Evolutionary conservation across 306 rosid species (phyloP), one percentile per base, ranked within the genome.

Genomic region (Prunus salicina): DNA sequence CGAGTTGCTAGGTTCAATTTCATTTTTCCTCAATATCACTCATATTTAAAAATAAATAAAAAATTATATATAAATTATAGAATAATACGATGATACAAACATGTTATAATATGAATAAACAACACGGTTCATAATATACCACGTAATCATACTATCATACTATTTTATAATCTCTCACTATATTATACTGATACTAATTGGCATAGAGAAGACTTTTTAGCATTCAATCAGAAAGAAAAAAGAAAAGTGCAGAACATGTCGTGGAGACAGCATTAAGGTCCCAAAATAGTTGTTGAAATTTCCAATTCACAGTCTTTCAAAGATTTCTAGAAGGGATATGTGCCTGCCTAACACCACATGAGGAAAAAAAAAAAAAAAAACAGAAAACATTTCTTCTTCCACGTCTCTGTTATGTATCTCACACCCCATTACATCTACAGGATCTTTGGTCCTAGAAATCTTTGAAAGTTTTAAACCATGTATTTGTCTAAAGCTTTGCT

Each of bases 401-500:
- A 38, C 43, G 43, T 38, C 43, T 38, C 9, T 38, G 43, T 38
- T 38, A 38, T 38, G 43, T 1, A 38, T 38, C 43, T 6, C 43
- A 1, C 43, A 49, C 16, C 18, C 53, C 53, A 12, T 49, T 49
- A 7, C 9, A 38, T 7, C 43, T 38, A 38, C 43, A 38, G 43
- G 43, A 38, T 38, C 43, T 38, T 7, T 77, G 67, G 80, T 24
- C n/a, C 11, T 41, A 72, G 43, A 38, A 38, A 38, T 38, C 43
- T 38, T 38, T 38, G 43, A 38, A 38, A 51, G 68, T 55, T 82
- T 80, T 70, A 73, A 75, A 83, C 81, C 76, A 76, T 69, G 73
- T 82, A 80, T 82, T 77, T 64, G 19, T 18, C 2, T 12, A 30
- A 65, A 65, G 64, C 76, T 74, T 73, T 83, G 2, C 80, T 70